Percentiles rank a stretch among this genome's conserved stretches.
These are phyloP conservation scores for Chloropicon primus DNA, from an alignment of 139 green algal species.

Conservation along the genomic window DNA sequence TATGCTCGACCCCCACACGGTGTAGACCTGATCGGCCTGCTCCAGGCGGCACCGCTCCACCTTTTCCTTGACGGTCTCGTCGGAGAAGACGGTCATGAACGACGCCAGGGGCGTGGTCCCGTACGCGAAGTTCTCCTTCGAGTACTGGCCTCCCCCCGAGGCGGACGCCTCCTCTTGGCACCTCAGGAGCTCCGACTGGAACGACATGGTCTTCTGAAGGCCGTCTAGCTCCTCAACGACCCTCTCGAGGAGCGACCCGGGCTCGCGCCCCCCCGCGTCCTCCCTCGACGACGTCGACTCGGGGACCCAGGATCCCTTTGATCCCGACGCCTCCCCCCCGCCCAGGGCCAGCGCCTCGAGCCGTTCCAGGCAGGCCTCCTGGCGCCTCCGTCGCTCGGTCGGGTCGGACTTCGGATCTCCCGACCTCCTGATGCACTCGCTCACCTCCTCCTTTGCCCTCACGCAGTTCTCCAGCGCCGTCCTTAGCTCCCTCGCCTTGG, in stretches of 20 bases:
- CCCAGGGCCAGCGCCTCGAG: background rate
- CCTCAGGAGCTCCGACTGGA: background rate
- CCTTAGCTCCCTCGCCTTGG: background rate
- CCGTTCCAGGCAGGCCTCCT: background rate
- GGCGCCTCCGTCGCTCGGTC: background rate
- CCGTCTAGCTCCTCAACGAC: background rate
- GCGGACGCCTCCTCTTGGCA: background rate
- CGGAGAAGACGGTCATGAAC: background rate
- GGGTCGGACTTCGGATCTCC: background rate
- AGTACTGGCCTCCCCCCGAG: background rate
- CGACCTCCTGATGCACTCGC: background rate
- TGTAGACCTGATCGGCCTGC: background rate
- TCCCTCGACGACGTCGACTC: too few species aligned
- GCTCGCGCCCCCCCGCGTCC: too few species aligned
- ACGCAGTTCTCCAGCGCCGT: background rate
- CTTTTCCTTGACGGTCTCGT: background rate
- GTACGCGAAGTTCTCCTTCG: constrained; percentile 7
- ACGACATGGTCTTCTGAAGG: background rate
- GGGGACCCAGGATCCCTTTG: too few species aligned
- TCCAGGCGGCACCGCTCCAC: background rate
- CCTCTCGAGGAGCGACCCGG: background rate
- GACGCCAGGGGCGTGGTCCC: constrained; percentile 1
- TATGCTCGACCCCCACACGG: background rate
- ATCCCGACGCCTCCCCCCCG: too few species aligned
- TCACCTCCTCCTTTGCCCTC: background rate